Base-by-base conservation (phyloP, 2,329 filamentous ascomycete genomes). In the Graphiopsis chlorocephala region DNA sequence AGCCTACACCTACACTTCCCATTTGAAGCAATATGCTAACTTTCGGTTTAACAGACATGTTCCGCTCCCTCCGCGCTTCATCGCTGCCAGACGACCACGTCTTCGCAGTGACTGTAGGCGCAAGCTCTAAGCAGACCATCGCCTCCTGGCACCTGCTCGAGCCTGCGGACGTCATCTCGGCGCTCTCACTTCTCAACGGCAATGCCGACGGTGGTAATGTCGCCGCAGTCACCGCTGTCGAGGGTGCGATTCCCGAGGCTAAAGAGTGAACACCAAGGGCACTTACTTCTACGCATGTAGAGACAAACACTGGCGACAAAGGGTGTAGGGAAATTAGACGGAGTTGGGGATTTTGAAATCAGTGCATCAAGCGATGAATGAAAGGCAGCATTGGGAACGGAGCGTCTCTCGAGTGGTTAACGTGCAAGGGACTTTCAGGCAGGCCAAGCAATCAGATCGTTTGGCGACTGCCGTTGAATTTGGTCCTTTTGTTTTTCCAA, bases 101-200 rank as follows among this genome's bases (percentile, higher is more conserved):
- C 68, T 98, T 96, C 79, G 92, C 92, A 1, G 92, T 96, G 50
- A 97, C 93, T 0, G 92, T 98, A 2, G 95, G 95, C 2, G 90
- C 93, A 5, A 95, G 90, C 78, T 93, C 90, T 63, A 97, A 97
- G 82, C 89, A 93, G 73, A 98, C 95, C 2, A 83, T 96, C 63
- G 95, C 95, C 17, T 88, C 88, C 70, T 97, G 92, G 89, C 93
- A 97, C 77, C 81, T 98, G 12, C 84, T 96, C 10, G 93, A 97
- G 76, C 93, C 95, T 0, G 83, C 88, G 65, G 93, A 98, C 76
- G 93, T 98, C 63, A 89, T 98, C 70, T 75, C 74, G 10, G 71
- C 72, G 42, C 69, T 77, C 59, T 73, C 73, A 15, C 66, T 75
- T 57, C 71, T 77, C 25, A 76, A 76, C 63, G 74, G 73, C 20